Conservation (phyloP, 2,329 filamentous ascomycete genomes). For the Ceratocystis lukuohia region DNA sequence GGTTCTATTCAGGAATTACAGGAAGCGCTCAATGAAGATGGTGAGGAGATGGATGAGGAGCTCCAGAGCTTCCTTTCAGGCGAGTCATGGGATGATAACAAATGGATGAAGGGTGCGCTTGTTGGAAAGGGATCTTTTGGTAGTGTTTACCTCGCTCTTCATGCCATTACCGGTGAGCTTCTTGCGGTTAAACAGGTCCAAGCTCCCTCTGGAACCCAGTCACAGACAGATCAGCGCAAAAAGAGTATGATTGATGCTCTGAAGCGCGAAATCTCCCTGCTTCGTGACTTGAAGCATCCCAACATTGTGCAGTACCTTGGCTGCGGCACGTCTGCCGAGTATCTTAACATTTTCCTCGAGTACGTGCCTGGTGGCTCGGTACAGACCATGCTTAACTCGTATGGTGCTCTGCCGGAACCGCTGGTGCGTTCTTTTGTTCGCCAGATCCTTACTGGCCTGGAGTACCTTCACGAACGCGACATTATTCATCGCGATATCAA, state of each 20-base stretch:
- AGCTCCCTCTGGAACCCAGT: slow-evolving; percentile 65
- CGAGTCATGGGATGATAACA: slow-evolving; percentile 90
- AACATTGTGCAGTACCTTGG: slow-evolving; percentile 98
- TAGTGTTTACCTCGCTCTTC: slow-evolving; percentile 84
- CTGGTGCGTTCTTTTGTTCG: slow-evolving; percentile 92
- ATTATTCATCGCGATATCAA: slow-evolving; percentile 99
- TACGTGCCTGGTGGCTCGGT: slow-evolving; percentile 96
- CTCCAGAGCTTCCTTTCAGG: slow-evolving; percentile 80
- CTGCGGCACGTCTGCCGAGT: slow-evolving; percentile 77
- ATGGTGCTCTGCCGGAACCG: slow-evolving; percentile 85
- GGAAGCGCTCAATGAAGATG: slow-evolving; percentile 75
- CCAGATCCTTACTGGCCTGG: slow-evolving; percentile 84
- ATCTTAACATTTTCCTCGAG: slow-evolving; percentile 98
- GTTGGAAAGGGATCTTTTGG: slow-evolving; percentile 97
- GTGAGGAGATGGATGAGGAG: slow-evolving; percentile 81
- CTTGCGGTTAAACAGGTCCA: slow-evolving; percentile 98
- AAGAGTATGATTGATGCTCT: slow-evolving; percentile 96
- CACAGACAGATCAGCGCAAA: slow-evolving; percentile 76
- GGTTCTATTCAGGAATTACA: slow-evolving; percentile 74
- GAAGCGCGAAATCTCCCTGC: slow-evolving; percentile 87
- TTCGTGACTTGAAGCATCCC: slow-evolving; percentile 85
- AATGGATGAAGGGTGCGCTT: slow-evolving; percentile 98
- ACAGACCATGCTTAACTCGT: slow-evolving; percentile 96
- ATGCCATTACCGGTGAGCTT: slow-evolving; percentile 90
- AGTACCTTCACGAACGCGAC: slow-evolving; percentile 83